A percentile compares a stretch with the other conserved stretches of the same genome.
Conservation (phyloP, 2,329 filamentous ascomycete genomes). For the Dothideomycetes sp. region DNA sequence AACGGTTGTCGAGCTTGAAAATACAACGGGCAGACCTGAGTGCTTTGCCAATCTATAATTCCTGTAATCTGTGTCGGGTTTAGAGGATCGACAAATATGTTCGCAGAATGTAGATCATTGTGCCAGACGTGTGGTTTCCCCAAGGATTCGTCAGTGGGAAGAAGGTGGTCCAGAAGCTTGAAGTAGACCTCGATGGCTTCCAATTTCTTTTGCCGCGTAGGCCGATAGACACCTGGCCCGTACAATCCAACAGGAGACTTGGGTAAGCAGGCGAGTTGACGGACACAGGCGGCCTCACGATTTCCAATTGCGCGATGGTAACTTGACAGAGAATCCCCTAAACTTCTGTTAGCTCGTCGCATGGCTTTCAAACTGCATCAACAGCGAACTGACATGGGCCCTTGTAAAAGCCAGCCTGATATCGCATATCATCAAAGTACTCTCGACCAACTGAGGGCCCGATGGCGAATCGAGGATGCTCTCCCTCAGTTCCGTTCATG, state of each 20-base stretch:
- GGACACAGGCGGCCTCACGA: slow-evolving; percentile 27
- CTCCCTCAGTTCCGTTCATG: background rate
- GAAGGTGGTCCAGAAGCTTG: slow-evolving; percentile 21
- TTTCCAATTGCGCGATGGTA: slow-evolving; percentile 28
- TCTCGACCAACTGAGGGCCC: slow-evolving; percentile 30
- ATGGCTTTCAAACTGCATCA: slow-evolving; percentile 3
- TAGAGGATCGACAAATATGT: slow-evolving; percentile 27
- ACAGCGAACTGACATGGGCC: slow-evolving; percentile 29
- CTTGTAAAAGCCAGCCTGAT: slow-evolving; percentile 24
- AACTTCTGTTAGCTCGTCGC: slow-evolving; percentile 16
- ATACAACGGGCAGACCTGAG: slow-evolving; percentile 29
- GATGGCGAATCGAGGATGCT: slow-evolving; percentile 26
- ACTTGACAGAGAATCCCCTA: slow-evolving; percentile 25
- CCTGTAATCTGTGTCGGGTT: slow-evolving; percentile 25
- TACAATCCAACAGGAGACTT: slow-evolving; percentile 26
- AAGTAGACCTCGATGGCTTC: slow-evolving; percentile 25
- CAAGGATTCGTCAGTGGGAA: background rate
- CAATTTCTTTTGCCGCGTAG: slow-evolving; percentile 27
- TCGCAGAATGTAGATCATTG: slow-evolving; percentile 31
- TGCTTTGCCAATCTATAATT: slow-evolving; percentile 31
- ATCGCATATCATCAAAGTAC: slow-evolving; percentile 26
- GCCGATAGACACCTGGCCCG: slow-evolving; percentile 30
- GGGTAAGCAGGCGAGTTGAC: slow-evolving; percentile 24
- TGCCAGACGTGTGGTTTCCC: slow-evolving; percentile 24
- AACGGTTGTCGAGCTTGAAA: slow-evolving; percentile 27